phyloP scores from a whole-genome alignment of 495 filamentous ascomycete species.

The Parathielavia appendiculata region DNA sequence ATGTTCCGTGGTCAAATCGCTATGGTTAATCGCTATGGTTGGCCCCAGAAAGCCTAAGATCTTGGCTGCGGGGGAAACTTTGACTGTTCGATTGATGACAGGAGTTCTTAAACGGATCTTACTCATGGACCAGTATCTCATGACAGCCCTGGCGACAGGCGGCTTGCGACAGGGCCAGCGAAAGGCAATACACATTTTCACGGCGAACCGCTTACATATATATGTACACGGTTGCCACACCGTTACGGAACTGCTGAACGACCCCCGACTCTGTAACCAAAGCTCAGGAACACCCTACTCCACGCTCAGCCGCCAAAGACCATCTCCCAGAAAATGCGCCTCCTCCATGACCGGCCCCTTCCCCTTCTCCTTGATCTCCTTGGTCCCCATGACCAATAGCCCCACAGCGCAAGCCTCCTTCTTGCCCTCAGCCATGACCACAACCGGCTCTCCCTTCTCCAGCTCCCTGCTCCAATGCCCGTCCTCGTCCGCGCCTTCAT shows the following conservation, averaged over 20 bases:
- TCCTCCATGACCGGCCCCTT: conserved; percentile 91
- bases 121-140: too few relatives aligned
- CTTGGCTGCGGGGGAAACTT: too few relatives aligned
- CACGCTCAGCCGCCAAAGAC: conserved; percentile 74
- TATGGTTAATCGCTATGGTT: too few relatives aligned
- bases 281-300: conserved; percentile 44
- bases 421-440: conserved; percentile 89
- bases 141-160: too few relatives aligned
- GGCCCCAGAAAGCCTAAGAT: too few relatives aligned
- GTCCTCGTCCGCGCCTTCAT: conserved; percentile 43
- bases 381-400: conserved; percentile 76
- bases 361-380: conserved; percentile 86
- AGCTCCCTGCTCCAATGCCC: conserved; percentile 54
- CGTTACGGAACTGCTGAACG: too few relatives aligned
- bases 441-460: conserved; percentile 73
- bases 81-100: too few relatives aligned
- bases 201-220: not conserved
- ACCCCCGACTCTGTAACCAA: not conserved
- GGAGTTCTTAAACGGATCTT: too few relatives aligned
- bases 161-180: not conserved
- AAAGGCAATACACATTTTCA: not conserved
- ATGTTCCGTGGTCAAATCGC: too few relatives aligned
- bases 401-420: conserved; percentile 86
- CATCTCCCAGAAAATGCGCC: conserved; percentile 91
- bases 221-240: too few relatives aligned